Conservation (phyloP, 2,329 filamentous ascomycete genomes). For the Colletotrichum filicis region DNA sequence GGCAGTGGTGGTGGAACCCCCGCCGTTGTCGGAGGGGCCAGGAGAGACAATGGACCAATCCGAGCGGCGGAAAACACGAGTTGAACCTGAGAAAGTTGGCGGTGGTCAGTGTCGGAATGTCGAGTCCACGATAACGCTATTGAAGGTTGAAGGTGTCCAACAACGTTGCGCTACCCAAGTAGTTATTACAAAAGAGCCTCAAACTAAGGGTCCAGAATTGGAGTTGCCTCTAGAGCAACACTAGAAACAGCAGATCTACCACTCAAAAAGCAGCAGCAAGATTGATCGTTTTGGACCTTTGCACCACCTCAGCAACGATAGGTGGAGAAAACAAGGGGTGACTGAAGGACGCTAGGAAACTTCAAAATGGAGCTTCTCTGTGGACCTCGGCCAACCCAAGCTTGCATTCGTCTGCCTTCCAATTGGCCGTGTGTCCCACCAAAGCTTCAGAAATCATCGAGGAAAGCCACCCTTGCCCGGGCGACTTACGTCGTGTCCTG, state of each 20-base stretch:
- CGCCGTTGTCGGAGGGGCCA: constrained; percentile 31
- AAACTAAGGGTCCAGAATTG: background rate
- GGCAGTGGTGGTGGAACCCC: constrained; percentile 18
- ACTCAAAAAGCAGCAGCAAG: background rate
- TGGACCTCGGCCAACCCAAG: constrained; percentile 29
- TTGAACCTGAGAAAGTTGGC: background rate
- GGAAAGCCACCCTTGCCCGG: constrained; percentile 7
- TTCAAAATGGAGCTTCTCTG: constrained; percentile 25
- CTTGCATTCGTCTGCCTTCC: constrained; percentile 24
- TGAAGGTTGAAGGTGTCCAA: too few species aligned
- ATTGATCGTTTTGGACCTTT: background rate
- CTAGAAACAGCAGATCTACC: background rate
- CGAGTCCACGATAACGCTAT: background rate
- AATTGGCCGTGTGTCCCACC: constrained; percentile 18
- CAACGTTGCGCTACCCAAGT: background rate
- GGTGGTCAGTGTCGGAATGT: background rate
- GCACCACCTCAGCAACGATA: background rate
- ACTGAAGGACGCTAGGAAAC: constrained; percentile 10
- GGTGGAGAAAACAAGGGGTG: constrained; percentile 22
- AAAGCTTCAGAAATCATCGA: constrained; percentile 27
- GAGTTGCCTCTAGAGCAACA: background rate
- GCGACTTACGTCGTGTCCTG: constrained; percentile 28
- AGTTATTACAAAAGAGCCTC: background rate
- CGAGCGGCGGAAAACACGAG: background rate
- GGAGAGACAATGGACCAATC: background rate